Evolutionary conservation across 768 basidiomycete genomes (phyloP), one percentile per base, ranked within the genome.

Genomic region (Tephrocybe rancida): DNA sequence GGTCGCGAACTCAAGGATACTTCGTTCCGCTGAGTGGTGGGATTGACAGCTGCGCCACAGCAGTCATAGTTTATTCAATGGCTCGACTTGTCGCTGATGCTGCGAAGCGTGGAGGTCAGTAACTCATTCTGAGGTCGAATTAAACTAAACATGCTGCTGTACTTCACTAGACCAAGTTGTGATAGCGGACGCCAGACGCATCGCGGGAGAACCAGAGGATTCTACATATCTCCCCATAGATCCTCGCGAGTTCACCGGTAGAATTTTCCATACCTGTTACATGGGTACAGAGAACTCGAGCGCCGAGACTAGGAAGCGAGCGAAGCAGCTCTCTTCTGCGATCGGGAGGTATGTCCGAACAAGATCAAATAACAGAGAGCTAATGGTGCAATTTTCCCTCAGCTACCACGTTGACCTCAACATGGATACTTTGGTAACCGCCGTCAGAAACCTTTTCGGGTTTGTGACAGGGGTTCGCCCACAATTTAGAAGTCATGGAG

Each of bases 261-360:
- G 93, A 22, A 87, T 98, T 49, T 96, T 99, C 76, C 95, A 98
- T 69, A 96, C 95, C 0, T 97, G 94, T 70, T 99, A 96, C 71
- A 98, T 99, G 97, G 96, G 96, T 5, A 99, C 97, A 0, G 92
- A 95, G 69, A 95, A 98, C 67, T 98, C 96, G 6, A 92, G 88
- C 55, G 69, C 69, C 0, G 97, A 97, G 62, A 98, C 97, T 6
- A 76, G 93, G 10, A 73, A 78, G 56, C 78, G 97, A 29, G 97
- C 97, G 1, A 95, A 92, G 67, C 85, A 89, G 39, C 81, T 99
- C 3, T 84, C 91, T 5, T 80, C 86, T 34, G 89, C 92, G 0
- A 95, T 99, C 49, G 96, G 96, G 64, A 89, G 91, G 95, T 92
- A 58, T 19, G 27, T 46, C 48, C 7, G 26, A n/a, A 44, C 41